Evolutionary conservation across 352 stramenopile species (phyloP).

Genomic region (Globisporangium cystogenes): DNA sequence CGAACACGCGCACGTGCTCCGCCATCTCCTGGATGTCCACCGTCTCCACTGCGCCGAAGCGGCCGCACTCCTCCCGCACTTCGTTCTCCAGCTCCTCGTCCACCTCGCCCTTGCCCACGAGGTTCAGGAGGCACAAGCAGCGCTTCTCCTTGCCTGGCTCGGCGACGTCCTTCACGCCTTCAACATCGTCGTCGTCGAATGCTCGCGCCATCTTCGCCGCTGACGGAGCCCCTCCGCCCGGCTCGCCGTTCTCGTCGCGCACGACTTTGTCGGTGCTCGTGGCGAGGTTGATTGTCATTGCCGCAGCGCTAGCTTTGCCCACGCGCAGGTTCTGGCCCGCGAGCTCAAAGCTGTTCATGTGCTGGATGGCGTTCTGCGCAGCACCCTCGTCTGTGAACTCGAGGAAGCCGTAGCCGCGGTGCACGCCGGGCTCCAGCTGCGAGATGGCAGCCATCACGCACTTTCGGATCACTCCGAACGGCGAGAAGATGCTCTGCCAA

Average conservation of each 20-base stretch:
- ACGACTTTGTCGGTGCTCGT: slow-evolving; percentile 66
- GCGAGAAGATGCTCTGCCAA: slow-evolving; percentile 69
- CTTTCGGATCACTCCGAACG: slow-evolving; percentile 55
- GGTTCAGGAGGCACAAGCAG: slow-evolving; percentile 69
- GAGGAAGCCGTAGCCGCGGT: slow-evolving; percentile 74
- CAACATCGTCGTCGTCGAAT: slow-evolving; percentile 55
- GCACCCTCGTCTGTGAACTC: slow-evolving; percentile 60
- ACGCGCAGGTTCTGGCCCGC: slow-evolving; percentile 71
- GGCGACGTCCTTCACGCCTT: slow-evolving; percentile 41
- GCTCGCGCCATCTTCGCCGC: slow-evolving; percentile 17
- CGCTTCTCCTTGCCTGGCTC: slow-evolving; percentile 27
- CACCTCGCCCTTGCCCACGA: slow-evolving; percentile 64
- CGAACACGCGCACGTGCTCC: slow-evolving; percentile 76
- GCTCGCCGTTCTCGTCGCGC: slow-evolving; percentile 16
- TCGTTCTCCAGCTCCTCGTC: slow-evolving; percentile 66
- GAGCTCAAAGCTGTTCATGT: slow-evolving; percentile 81
- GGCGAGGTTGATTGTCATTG: slow-evolving; percentile 61
- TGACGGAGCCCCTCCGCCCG: background rate
- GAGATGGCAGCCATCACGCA: slow-evolving; percentile 67
- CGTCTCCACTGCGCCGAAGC: slow-evolving; percentile 46
- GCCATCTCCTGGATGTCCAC: slow-evolving; percentile 59
- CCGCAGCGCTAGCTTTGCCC: slow-evolving; percentile 63
- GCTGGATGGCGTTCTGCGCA: slow-evolving; percentile 64
- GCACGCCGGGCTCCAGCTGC: slow-evolving; percentile 42
- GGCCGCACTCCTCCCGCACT: slow-evolving; percentile 59